Percentiles rank a stretch among this genome's conserved stretches.
These are phyloP conservation scores for Thermochaetoides thermophila DNA, from an alignment of 495 filamentous ascomycete genomes.

Conservation along the genomic window DNA sequence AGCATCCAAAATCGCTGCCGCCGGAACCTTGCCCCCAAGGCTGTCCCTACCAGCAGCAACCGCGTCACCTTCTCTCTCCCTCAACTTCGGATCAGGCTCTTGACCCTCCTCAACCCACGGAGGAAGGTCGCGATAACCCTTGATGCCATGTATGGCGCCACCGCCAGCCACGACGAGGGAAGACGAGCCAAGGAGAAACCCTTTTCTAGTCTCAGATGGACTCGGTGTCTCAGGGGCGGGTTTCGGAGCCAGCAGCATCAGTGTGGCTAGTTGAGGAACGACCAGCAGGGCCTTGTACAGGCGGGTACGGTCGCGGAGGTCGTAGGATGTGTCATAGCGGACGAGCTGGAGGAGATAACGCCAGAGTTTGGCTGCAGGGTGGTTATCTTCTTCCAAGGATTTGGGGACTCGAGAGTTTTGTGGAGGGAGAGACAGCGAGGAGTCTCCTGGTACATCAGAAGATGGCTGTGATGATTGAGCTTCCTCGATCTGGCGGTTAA, in stretches of 20 bases:
- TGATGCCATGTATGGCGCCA: constrained; percentile 50
- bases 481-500: constrained; percentile 43
- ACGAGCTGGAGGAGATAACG: constrained; percentile 70
- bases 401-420: constrained; percentile 1
- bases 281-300: constrained; percentile 74
- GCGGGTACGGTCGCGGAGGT: constrained; percentile 78
- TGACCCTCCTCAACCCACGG: constrained; percentile 70
- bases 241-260: constrained; percentile 86
- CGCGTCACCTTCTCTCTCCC: constrained; percentile 32
- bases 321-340: constrained; percentile 87
- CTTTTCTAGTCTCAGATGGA: constrained; percentile 65
- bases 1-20: constrained; percentile 4
- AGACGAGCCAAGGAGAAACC: constrained; percentile 64
- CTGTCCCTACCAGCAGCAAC: constrained; percentile 43
- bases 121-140: constrained; percentile 64
- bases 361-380: constrained; percentile 65
- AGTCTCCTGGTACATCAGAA: too few species aligned
- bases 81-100: constrained; percentile 63
- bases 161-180: constrained; percentile 71
- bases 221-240: constrained; percentile 77
- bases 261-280: constrained; percentile 69
- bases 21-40: constrained; percentile 41
- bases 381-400: constrained; percentile 34
- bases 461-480: constrained; percentile 5
- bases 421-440: not conserved